Evolutionary conservation across 106 monocot genomes (phyloP).

Genomic region (Dendrobium officinale): DNA sequence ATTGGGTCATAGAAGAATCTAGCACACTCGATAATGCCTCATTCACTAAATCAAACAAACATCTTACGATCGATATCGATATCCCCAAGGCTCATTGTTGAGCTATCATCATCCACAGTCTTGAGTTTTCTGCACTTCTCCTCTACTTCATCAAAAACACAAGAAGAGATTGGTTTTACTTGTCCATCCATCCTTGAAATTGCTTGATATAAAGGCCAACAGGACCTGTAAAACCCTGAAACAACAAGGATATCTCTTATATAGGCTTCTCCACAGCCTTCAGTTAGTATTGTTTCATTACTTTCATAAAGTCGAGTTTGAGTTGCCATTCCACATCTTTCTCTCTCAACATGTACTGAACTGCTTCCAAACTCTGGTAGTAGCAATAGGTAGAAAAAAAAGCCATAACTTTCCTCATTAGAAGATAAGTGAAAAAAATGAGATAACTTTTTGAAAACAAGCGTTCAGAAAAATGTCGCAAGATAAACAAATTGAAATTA

Average conservation of each 20-base stretch:
- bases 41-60: constrained; percentile 65
- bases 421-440: not conserved
- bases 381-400: not conserved
- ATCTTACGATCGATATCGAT: constrained; percentile 23
- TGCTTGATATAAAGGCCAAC: constrained; percentile 14
- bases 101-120: not conserved
- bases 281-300: constrained; percentile 13
- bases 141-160: constrained; percentile 66
- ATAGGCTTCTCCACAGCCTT: constrained; percentile 35
- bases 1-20: not conserved
- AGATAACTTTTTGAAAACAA: not conserved
- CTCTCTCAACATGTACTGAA: constrained; percentile 9
- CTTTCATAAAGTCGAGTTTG: constrained; percentile 7
- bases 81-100: not conserved
- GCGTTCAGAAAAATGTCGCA: too few relatives aligned
- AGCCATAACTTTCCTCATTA: not conserved
- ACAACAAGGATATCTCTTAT: constrained; percentile 45
- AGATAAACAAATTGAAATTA: too few relatives aligned
- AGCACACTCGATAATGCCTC: constrained; percentile 38
- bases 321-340: constrained; percentile 5
- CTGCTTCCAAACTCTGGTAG: not conserved
- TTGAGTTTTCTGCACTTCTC: constrained; percentile 15
- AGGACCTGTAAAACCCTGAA: constrained; percentile 26
- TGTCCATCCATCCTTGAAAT: constrained; percentile 25
- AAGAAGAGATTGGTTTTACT: constrained; percentile 31